Conservation (phyloP, 306 rosid genomes). For the Cicer cuneatum region DNA sequence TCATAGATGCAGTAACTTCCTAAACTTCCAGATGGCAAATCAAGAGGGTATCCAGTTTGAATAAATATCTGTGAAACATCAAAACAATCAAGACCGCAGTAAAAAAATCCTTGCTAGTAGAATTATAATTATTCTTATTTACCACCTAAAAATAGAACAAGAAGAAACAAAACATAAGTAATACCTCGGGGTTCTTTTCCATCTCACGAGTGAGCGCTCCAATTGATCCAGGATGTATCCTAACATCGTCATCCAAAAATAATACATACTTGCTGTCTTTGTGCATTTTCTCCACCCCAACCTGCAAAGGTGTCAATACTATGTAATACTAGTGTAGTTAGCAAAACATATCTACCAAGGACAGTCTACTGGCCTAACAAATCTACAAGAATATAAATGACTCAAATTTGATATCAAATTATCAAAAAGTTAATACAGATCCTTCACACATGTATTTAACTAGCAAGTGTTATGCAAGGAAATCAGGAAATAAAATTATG, state of each 20-base stretch:
- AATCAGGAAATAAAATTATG: constrained; percentile 17
- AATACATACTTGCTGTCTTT: constrained; percentile 81
- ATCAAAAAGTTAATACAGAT: neutral
- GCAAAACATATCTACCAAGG: constrained; percentile 35
- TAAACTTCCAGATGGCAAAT: constrained; percentile 95
- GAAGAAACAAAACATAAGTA: constrained; percentile 18
- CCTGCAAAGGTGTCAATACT: constrained; percentile 55
- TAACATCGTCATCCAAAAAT: constrained; percentile 95
- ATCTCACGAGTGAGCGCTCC: constrained; percentile 92
- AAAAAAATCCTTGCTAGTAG: constrained; percentile 25
- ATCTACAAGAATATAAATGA: constrained; percentile 30
- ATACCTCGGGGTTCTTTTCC: constrained; percentile 88
- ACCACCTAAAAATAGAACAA: constrained; percentile 8
- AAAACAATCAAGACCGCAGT: constrained; percentile 43
- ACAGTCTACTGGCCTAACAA: constrained; percentile 12
- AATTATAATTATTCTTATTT: constrained; percentile 19
- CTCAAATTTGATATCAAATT: constrained; percentile 28
- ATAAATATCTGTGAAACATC: constrained; percentile 79
- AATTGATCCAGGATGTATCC: constrained; percentile 95
- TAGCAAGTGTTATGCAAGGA: constrained; percentile 23
- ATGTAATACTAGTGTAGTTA: constrained; percentile 25
- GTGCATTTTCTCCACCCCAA: constrained; percentile 95
- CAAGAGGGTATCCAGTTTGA: constrained; percentile 99
- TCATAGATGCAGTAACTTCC: constrained; percentile 98
- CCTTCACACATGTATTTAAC: constrained; percentile 32